Percentiles rank a stretch among this genome's conserved stretches.
phyloP scores from a whole-genome alignment of 2,329 filamentous ascomycete genomes.

The Colletotrichum camelliae region DNA sequence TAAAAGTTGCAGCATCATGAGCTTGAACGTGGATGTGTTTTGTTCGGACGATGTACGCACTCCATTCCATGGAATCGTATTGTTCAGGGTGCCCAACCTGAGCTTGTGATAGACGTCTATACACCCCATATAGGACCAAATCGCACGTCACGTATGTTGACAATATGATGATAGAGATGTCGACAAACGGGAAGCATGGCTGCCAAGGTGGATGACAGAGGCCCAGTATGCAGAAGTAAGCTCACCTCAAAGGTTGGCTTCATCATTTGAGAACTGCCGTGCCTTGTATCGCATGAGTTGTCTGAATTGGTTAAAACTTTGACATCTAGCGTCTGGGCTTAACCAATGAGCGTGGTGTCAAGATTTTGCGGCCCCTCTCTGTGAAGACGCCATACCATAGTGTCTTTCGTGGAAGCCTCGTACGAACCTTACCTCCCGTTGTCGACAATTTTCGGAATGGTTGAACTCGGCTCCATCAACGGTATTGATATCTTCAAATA shows the following conservation, averaged over 20 bases:
- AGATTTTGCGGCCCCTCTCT: not conserved
- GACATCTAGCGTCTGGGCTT: not conserved
- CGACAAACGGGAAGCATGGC: fast-evolving
- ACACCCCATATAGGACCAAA: not conserved
- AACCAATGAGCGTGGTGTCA: not conserved
- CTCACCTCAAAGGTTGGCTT: not conserved
- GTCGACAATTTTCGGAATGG: fast-evolving
- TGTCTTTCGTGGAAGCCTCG: not conserved
- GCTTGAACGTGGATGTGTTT: not conserved
- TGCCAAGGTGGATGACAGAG: not conserved
- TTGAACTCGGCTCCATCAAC: not conserved
- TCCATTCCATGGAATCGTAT: too few species aligned
- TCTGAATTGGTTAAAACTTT: not conserved
- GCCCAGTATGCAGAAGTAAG: not conserved
- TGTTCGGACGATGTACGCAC: not conserved
- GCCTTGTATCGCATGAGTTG: not conserved
- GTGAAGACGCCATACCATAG: not conserved
- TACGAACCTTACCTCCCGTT: fast-evolving
- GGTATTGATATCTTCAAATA: not conserved
- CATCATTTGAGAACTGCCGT: not conserved
- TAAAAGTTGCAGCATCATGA: fast-evolving
- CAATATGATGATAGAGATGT: not conserved
- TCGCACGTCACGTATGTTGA: not conserved
- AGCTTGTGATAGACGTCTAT: not conserved
- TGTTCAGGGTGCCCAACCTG: not conserved